Conservation (phyloP, 2,329 filamentous ascomycete species). For the Aureobasidium namibiae region DNA sequence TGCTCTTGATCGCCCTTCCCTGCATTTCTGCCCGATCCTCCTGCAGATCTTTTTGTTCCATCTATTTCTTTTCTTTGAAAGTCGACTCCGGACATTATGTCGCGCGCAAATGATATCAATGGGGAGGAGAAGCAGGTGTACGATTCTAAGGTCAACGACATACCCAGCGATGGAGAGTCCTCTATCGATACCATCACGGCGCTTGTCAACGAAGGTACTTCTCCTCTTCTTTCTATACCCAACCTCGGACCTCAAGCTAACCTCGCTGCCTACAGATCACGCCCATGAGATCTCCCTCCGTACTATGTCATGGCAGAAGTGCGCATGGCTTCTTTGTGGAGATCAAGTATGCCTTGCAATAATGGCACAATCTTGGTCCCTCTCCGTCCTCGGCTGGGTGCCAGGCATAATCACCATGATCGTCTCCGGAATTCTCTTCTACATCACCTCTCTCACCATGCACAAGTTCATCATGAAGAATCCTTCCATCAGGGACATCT, state of each 20-base stretch:
- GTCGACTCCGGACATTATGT: neutral
- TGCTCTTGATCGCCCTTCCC: no score
- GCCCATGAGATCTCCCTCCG: conserved; percentile 44
- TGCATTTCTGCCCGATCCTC: neutral
- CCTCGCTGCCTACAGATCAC: conserved; percentile 28
- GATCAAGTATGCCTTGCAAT: conserved; percentile 45
- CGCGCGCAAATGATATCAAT: neutral
- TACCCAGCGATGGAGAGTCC: conserved; percentile 15
- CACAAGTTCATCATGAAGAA: conserved; percentile 46
- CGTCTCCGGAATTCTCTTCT: conserved; percentile 38
- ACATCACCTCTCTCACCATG: conserved; percentile 45
- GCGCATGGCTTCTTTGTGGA: conserved; percentile 39
- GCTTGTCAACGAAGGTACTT: conserved; percentile 25
- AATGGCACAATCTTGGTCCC: conserved; percentile 45
- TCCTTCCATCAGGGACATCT: conserved; percentile 43
- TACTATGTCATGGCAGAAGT: conserved; percentile 48
- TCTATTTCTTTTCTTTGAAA: neutral
- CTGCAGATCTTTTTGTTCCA: neutral
- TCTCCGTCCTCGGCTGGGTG: conserved; percentile 41
- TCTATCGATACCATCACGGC: conserved; percentile 20
- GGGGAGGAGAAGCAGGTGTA: conserved; percentile 8
- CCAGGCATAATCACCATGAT: conserved; percentile 42
- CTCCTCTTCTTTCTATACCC: conserved; percentile 16
- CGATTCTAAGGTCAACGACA: conserved; percentile 11
- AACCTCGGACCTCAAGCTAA: neutral